Evolutionary conservation across 2,329 filamentous ascomycete genomes (phyloP), one percentile per base, ranked within the genome.

Genomic region (Aspergillus sp.): DNA sequence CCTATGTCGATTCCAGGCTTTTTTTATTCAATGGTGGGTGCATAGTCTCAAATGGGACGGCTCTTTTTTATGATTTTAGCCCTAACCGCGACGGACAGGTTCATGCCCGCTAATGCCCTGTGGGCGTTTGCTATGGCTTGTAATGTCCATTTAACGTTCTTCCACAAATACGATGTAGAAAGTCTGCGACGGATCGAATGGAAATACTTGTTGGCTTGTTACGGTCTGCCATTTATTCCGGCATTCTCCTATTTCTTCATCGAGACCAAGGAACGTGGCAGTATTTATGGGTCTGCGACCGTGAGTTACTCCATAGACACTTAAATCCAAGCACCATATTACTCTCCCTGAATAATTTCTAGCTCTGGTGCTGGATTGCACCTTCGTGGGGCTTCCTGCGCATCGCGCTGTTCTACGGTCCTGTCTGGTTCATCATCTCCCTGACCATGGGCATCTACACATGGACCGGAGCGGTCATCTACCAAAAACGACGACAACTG

Each of bases 61-160:
- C 19, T n/a, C 40, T 32, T 42, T 4, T 27, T 39, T 8, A 26
- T 28, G 26, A 8, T 8, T 19, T 19, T 39, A 28, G 26, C 29
- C 19, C 30, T 43, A 43, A 43, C 29, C 8, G 7, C 4, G 3
- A 29, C 7, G n/a, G 26, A 3, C 35, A 88, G 84, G 82, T 89
- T 89, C 62, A 81, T 88, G 75, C 82, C 82, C 1, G 84, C 85
- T 4, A 85, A 88, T 69, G 81, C 83, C 1, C 73, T 85, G 41
- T 90, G 83, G 86, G 86, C 84, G 1, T 73, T 90, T 48, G 81
- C 84, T 45, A 93, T 94, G 87, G 86, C 87, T 1, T 75, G 83
- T 55, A 94, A 93, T 61, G 87, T 93, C 44, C 88, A 88, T 63
- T 68, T 91, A 9, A 89, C 86, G 0, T 88, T 93, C 59, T 89